Percentiles rank a stretch among this genome's conserved stretches.
Conservation (phyloP, 495 filamentous ascomycete genomes). For the Bacidia rubella region DNA sequence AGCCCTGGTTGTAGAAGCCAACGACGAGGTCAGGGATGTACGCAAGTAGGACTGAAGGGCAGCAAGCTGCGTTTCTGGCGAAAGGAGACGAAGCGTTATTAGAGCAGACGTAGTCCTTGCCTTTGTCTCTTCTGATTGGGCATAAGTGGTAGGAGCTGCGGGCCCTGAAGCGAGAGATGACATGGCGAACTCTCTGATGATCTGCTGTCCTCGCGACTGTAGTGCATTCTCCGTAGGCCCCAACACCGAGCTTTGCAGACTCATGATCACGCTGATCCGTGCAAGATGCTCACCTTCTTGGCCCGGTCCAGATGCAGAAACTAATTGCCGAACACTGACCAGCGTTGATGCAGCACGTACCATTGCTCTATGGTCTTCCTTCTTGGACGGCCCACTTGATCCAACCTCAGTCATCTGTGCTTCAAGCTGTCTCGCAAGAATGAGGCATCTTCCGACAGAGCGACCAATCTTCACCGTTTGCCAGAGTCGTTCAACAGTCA, state of each 20-base stretch:
- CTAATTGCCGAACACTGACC: constrained; percentile 55
- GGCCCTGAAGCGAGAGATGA: constrained; percentile 38
- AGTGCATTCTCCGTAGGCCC: constrained; percentile 57
- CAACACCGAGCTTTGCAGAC: constrained; percentile 52
- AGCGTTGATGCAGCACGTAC: constrained; percentile 68
- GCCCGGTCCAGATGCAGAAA: constrained; percentile 44
- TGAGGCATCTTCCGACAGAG: constrained; percentile 59
- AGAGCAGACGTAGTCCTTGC: constrained; percentile 59
- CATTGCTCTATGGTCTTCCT: constrained; percentile 63
- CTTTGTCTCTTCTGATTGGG: constrained; percentile 67
- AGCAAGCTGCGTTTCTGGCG: constrained; percentile 58
- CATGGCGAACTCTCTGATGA: constrained; percentile 71
- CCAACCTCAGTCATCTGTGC: constrained; percentile 55
- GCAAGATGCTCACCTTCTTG: constrained; percentile 69
- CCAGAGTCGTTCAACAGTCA: constrained; percentile 61
- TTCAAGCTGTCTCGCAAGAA: constrained; percentile 76
- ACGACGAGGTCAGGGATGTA: constrained; percentile 56
- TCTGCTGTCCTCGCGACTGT: constrained; percentile 58
- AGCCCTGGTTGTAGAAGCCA: constrained; percentile 54
- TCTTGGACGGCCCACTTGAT: constrained; percentile 30
- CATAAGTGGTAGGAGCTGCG: constrained; percentile 42
- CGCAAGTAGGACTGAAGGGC: constrained; percentile 72
- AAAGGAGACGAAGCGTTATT: constrained; percentile 69
- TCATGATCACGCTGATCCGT: constrained; percentile 51
- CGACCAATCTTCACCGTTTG: constrained; percentile 64